Evolutionary conservation across 2,329 filamentous ascomycete genomes (phyloP).

Genomic region (Orbilia ellipsospora): DNA sequence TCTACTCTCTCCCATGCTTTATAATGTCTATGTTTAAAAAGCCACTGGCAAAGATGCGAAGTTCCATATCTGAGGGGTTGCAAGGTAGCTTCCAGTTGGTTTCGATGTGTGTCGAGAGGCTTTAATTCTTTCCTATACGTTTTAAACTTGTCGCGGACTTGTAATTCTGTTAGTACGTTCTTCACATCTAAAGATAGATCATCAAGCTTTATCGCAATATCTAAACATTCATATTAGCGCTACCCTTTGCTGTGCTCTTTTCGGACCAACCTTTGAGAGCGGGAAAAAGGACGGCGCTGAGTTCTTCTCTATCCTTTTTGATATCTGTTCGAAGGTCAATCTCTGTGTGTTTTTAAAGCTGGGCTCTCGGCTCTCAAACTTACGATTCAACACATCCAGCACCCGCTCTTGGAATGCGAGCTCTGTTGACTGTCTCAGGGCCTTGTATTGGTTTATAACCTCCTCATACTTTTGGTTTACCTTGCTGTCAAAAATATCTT

Average conservation of each 20-base stretch:
- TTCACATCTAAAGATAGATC: conserved; percentile 12
- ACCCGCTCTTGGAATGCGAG: conserved; percentile 38
- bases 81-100: conserved; percentile 20
- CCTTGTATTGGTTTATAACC: conserved; percentile 31
- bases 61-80: conserved; percentile 18
- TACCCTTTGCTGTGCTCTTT: not conserved
- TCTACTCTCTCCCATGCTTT: conserved; percentile 19
- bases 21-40: conserved; percentile 36
- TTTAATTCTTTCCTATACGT: conserved; percentile 6
- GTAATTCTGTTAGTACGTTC: conserved; percentile 18
- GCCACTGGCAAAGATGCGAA: conserved; percentile 28
- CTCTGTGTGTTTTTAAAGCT: not conserved
- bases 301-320: conserved; percentile 24
- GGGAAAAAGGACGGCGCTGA: conserved; percentile 23
- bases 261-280: conserved; percentile 13
- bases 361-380: not conserved
- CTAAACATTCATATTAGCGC: conserved; percentile 1
- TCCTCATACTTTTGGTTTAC: conserved; percentile 42
- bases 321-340: conserved; percentile 9
- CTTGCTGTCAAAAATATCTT: conserved; percentile 14
- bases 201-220: conserved; percentile 22
- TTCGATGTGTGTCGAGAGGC: conserved; percentile 11
- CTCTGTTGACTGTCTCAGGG: conserved; percentile 8
- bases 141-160: conserved; percentile 27
- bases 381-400: conserved; percentile 25